These are phyloP conservation scores for Fusarium praegraminearum DNA, from an alignment of 2,329 filamentous ascomycete genomes.

Conservation along the genomic window DNA sequence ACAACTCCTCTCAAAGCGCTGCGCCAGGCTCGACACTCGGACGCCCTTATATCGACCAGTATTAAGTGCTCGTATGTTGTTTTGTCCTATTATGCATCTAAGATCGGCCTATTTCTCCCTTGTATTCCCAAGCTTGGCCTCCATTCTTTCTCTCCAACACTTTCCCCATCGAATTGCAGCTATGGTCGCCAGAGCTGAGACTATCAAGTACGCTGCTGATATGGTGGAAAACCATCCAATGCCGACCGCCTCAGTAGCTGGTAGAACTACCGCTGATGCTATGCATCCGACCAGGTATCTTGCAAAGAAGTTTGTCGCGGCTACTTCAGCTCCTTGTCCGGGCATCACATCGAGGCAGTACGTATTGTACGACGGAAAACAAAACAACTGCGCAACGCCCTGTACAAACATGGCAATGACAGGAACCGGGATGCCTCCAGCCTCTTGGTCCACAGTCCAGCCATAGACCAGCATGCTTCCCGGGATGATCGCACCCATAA, in stretches of 20 bases:
- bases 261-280: slow-evolving; percentile 78
- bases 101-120: slow-evolving; percentile 9
- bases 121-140: slow-evolving; percentile 40
- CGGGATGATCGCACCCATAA: slow-evolving; percentile 69
- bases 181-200: slow-evolving; percentile 53
- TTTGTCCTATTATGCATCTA: not conserved
- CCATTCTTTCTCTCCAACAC: slow-evolving; percentile 55
- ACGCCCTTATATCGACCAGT: slow-evolving; percentile 7
- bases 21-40: slow-evolving; percentile 9
- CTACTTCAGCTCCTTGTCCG: slow-evolving; percentile 75
- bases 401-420: slow-evolving; percentile 81
- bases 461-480: slow-evolving; percentile 73
- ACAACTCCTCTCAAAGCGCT: not conserved
- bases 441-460: slow-evolving; percentile 62
- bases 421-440: slow-evolving; percentile 69
- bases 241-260: slow-evolving; percentile 78
- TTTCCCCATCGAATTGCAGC: slow-evolving; percentile 56
- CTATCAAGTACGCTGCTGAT: slow-evolving; percentile 54
- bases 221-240: slow-evolving; percentile 87
- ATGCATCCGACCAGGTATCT: slow-evolving; percentile 80
- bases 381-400: slow-evolving; percentile 79
- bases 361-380: slow-evolving; percentile 80
- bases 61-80: not conserved
- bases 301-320: slow-evolving; percentile 83
- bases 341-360: slow-evolving; percentile 87